Base-by-base conservation (phyloP, 2,329 filamentous ascomycete genomes). In the Neodidymelliopsis sp. region DNA sequence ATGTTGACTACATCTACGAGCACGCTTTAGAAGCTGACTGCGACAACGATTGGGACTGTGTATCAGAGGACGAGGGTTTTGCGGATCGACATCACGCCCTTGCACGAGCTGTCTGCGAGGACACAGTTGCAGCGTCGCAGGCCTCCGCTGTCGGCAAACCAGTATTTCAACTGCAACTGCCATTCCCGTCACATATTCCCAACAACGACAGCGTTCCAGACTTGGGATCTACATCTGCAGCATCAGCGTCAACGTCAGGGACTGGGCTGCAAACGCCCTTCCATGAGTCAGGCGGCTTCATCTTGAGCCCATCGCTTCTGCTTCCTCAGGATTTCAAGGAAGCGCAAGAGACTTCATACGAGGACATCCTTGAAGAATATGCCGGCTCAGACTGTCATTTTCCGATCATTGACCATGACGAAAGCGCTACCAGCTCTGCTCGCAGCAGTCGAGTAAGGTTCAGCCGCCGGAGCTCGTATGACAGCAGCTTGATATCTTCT, bases 1-100 rank as follows among this genome's bases (percentile, higher is more conserved):
- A 84, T 51, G 81, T 86, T 46, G 83, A 85, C 56, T 85, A 81
- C 59, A 84, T 81, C 59, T 85, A 85, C 57, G 80, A 84, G 52
- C 79, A 84, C 61, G 81, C 80, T 19, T 79, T 82, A 5, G 83
- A 85, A 65, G 82, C 83, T 2, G 80, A 81, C 41, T 84, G 80
- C 55, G 77, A 86, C 53, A 84, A 84, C 48, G 81, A 85, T 49
- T 85, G 83, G 82, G 74, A 78, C 46, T 72, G 62, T 28, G 54
- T 54, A 18, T 72, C 62, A 7, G 59, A 57, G 19, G 59, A 65
- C n/a, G 57, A 54, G 22, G 63, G 39, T 61, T 53, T 39, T 65
- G 72, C 76, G 40, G 66, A 74, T 41, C 73, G 74, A 24, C 52
- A 48, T n/a, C 30, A 33, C 11, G 42, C 18, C 18, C 37, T 53